Percentiles rank a stretch among this genome's conserved stretches.
Conservation (phyloP, 371 early-diverging fungal genomes). For the Mortierella sp. region DNA sequence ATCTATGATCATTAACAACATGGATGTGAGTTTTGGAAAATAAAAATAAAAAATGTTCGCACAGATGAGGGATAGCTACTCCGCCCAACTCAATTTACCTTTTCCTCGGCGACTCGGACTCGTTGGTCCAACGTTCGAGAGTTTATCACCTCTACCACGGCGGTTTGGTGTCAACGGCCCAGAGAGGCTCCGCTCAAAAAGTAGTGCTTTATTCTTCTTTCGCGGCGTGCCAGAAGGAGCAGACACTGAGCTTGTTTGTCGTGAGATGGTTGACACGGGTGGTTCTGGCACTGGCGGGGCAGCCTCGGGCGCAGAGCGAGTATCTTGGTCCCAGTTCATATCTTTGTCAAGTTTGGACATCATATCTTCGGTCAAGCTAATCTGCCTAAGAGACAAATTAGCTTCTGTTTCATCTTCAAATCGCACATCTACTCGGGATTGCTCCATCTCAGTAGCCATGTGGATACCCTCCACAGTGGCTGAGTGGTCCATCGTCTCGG, state of each 20-base stretch:
- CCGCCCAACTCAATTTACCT: conserved; percentile 6
- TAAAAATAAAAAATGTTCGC: neutral
- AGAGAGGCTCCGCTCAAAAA: neutral
- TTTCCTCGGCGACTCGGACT: conserved; percentile 23
- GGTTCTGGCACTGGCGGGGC: neutral
- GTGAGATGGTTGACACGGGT: neutral
- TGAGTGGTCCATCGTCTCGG: conserved; percentile 9
- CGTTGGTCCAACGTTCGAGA: neutral
- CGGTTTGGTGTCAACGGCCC: conserved; percentile 30
- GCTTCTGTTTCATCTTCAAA: conserved; percentile 28
- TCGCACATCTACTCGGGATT: conserved; percentile 38
- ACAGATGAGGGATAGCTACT: neutral
- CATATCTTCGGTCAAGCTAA: conserved; percentile 30
- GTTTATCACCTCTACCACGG: conserved; percentile 12
- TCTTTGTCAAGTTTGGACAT: conserved; percentile 24
- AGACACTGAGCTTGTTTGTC: conserved; percentile 11
- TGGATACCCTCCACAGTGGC: conserved; percentile 40
- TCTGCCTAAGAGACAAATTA: conserved; percentile 21
- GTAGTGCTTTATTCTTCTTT: conserved; percentile 17
- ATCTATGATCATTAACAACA: conserved; percentile 3
- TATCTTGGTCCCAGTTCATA: conserved; percentile 29
- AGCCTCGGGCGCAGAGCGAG: neutral
- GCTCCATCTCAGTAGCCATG: conserved; percentile 3
- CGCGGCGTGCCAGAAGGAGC: conserved; percentile 21
- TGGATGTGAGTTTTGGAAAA: neutral